These are phyloP conservation scores for Fomitopsis palustris DNA, from an alignment of 1,284 basidiomycete genomes.

Conservation along the genomic window DNA sequence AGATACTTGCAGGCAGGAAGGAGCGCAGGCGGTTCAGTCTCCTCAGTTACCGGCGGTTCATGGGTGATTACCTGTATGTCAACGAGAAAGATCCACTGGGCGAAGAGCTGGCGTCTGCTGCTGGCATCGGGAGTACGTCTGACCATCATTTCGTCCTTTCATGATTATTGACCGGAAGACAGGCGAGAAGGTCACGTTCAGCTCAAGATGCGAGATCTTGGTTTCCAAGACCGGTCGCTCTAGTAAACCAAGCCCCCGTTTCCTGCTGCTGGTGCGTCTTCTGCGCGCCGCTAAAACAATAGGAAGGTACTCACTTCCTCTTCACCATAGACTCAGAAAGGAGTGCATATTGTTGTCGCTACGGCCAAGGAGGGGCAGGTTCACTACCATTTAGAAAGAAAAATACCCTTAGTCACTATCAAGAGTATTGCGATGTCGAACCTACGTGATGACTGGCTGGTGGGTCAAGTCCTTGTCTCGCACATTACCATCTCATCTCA, in stretches of 20 bases:
- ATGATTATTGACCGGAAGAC: slow-evolving; percentile 13
- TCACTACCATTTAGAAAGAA: slow-evolving; percentile 75
- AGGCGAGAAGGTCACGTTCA: slow-evolving; percentile 84
- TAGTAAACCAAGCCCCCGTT: slow-evolving; percentile 90
- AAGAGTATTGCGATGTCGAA: slow-evolving; percentile 83
- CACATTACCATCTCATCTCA: background rate
- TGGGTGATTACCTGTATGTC: slow-evolving; percentile 96
- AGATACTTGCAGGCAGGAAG: slow-evolving; percentile 88
- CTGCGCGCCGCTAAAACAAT: background rate
- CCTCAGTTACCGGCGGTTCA: slow-evolving; percentile 91
- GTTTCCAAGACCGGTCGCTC: slow-evolving; percentile 88
- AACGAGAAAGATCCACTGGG: slow-evolving; percentile 82
- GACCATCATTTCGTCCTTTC: background rate
- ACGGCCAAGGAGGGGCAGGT: slow-evolving; percentile 67
- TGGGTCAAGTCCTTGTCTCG: slow-evolving; percentile 30
- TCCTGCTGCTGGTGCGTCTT: slow-evolving; percentile 77
- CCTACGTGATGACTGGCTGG: slow-evolving; percentile 94
- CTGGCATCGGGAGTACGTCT: slow-evolving; percentile 70
- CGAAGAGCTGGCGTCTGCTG: slow-evolving; percentile 72
- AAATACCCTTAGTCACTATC: slow-evolving; percentile 87
- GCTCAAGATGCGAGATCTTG: slow-evolving; percentile 80
- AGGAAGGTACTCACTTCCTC: background rate
- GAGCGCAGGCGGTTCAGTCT: slow-evolving; percentile 93
- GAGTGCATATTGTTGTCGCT: slow-evolving; percentile 80
- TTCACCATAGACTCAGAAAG: slow-evolving; percentile 76